Evolutionary conservation across 768 basidiomycete genomes (phyloP).

Genomic region (Galerina sulciceps): DNA sequence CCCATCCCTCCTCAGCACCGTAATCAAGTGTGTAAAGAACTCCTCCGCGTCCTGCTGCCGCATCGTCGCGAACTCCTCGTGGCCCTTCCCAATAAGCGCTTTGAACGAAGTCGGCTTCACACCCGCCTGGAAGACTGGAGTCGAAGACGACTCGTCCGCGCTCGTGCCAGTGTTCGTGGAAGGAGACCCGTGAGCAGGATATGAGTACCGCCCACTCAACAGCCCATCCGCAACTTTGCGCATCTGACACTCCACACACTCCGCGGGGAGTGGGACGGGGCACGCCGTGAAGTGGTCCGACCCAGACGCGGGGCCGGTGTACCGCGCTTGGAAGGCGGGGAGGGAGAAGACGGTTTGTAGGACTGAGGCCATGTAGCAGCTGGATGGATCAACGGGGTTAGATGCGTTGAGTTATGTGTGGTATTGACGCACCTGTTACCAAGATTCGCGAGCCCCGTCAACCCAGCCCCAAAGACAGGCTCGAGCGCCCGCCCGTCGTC

Average conservation of each 20-base stretch:
- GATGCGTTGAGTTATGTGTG: neutral
- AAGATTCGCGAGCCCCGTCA: conserved; percentile 90
- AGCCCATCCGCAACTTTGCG: conserved; percentile 91
- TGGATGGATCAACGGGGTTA: neutral
- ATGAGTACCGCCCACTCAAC: conserved; percentile 88
- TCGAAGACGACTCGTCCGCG: too few relatives aligned
- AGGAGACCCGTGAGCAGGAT: conserved; percentile 43
- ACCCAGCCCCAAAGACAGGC: conserved; percentile 85
- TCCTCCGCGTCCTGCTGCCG: conserved; percentile 96
- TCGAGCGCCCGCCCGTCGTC: conserved; percentile 88
- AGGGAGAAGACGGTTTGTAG: conserved; percentile 87
- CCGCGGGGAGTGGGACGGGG: conserved; percentile 68
- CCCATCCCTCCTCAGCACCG: conserved; percentile 68
- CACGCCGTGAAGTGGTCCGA: conserved; percentile 64
- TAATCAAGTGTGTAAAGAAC: conserved; percentile 84
- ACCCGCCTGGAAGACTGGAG: conserved; percentile 80
- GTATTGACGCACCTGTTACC: conserved; percentile 69
- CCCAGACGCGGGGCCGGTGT: conserved; percentile 41
- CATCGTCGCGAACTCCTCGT: conserved; percentile 96
- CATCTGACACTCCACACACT: conserved; percentile 96
- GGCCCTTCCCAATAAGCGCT: conserved; percentile 87
- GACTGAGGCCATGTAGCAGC: conserved; percentile 97
- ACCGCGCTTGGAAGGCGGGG: conserved; percentile 74
- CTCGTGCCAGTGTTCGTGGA: too few relatives aligned
- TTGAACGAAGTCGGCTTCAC: conserved; percentile 86